Evolutionary conservation across 1,284 basidiomycete species (phyloP).

Genomic region (Tilletia walkeri): DNA sequence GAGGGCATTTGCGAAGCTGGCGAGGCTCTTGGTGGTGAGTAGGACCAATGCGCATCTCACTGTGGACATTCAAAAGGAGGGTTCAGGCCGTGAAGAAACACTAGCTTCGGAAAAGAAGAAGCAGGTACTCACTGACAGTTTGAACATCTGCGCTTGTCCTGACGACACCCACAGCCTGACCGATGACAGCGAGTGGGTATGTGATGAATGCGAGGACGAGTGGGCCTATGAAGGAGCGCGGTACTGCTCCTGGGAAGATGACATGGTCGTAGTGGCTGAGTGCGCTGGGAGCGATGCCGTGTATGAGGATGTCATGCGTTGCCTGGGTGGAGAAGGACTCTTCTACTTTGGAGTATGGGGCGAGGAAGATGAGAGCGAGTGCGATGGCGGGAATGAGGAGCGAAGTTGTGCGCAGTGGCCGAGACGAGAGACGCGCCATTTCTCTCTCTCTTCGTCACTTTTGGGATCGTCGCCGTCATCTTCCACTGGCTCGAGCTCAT

Average conservation of each 20-base stretch:
- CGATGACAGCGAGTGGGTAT: conserved; percentile 52
- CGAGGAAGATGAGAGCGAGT: conserved; percentile 69
- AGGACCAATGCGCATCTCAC: conserved; percentile 74
- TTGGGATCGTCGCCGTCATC: too few species aligned
- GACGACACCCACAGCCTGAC: conserved; percentile 58
- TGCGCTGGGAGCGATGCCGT: conserved; percentile 62
- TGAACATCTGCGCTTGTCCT: conserved; percentile 66
- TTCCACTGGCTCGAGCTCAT: neutral
- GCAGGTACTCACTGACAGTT: conserved; percentile 61
- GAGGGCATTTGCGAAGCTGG: conserved; percentile 66
- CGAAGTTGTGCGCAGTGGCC: conserved; percentile 11
- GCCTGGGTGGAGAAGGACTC: conserved; percentile 95
- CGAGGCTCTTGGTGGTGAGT: conserved; percentile 68
- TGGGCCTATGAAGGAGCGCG: conserved; percentile 79
- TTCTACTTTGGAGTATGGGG: conserved; percentile 93
- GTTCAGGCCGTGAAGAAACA: too few species aligned
- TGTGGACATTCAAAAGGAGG: conserved; percentile 47
- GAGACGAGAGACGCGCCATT: neutral
- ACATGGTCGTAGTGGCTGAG: conserved; percentile 78
- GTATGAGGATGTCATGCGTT: conserved; percentile 78
- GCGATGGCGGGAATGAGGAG: conserved; percentile 63
- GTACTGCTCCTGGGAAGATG: conserved; percentile 82
- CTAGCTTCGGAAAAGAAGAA: neutral
- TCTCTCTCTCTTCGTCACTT: neutral
- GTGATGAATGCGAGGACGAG: conserved; percentile 45